These are phyloP conservation scores for Grifola frondosa DNA, from an alignment of 1,284 basidiomycete species.

Conservation along the genomic window DNA sequence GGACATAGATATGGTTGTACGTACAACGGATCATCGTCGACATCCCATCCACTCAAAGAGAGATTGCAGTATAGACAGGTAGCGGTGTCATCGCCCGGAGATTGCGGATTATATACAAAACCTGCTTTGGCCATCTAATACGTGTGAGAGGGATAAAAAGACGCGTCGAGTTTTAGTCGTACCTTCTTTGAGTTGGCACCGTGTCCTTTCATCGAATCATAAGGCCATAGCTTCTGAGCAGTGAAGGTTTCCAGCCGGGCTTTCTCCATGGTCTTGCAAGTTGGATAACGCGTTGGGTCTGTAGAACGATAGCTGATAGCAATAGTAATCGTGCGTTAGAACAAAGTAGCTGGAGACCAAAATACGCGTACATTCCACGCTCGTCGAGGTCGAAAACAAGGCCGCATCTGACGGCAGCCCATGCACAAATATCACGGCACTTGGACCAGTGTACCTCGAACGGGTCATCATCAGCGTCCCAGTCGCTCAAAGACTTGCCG, in stretches of 20 bases:
- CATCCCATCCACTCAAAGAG: constrained; percentile 78
- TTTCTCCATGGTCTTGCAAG: constrained; percentile 64
- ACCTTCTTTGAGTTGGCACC: constrained; percentile 72
- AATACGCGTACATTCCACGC: constrained; percentile 50
- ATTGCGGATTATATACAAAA: constrained; percentile 71
- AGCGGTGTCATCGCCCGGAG: constrained; percentile 67
- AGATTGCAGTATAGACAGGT: constrained; percentile 78
- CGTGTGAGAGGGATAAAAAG: not conserved
- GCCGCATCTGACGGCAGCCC: constrained; percentile 77
- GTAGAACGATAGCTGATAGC: constrained; percentile 35
- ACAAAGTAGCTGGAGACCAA: not conserved
- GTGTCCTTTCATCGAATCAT: constrained; percentile 63
- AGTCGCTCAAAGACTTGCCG: constrained; percentile 72
- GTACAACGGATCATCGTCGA: constrained; percentile 76
- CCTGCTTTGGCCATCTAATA: constrained; percentile 80
- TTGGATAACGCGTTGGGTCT: constrained; percentile 61
- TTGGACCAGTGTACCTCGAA: constrained; percentile 73
- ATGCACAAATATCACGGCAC: constrained; percentile 62
- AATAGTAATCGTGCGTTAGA: not conserved
- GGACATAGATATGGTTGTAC: constrained; percentile 26
- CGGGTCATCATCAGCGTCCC: constrained; percentile 81
- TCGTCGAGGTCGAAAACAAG: constrained; percentile 53
- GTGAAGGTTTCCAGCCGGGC: constrained; percentile 69
- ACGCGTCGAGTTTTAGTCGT: constrained; percentile 14
- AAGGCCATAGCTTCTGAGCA: constrained; percentile 64